phyloP scores from a whole-genome alignment of 108 stramenopile species.

The Skeletonema tropicum region DNA sequence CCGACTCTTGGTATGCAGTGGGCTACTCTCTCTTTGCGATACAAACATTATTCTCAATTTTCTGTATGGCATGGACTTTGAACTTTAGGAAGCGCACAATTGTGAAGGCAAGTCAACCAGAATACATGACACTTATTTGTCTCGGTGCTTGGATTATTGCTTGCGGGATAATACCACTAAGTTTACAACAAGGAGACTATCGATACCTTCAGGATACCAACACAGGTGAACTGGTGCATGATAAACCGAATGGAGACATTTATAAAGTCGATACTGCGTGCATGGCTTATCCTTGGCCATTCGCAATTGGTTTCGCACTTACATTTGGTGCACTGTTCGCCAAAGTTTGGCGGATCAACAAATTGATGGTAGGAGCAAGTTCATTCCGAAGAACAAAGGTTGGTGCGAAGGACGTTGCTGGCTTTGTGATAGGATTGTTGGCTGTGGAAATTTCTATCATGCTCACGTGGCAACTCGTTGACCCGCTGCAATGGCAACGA shows the following conservation, averaged over 20 bases:
- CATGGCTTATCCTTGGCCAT: conserved; percentile 22
- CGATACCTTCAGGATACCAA: too few relatives aligned
- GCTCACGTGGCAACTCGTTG: background rate
- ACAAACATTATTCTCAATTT: background rate
- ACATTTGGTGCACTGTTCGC: conserved; percentile 39
- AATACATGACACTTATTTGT: background rate
- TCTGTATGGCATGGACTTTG: conserved; percentile 15
- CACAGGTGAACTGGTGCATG: too few relatives aligned
- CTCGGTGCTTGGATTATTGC: too few relatives aligned
- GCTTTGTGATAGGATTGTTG: background rate
- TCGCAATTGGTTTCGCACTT: conserved; percentile 35
- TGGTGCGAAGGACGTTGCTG: background rate
- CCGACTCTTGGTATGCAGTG: background rate
- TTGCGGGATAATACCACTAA: too few relatives aligned
- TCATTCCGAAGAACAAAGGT: background rate
- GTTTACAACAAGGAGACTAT: too few relatives aligned
- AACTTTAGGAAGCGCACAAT: conserved; percentile 11
- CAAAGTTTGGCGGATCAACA: conserved; percentile 36
- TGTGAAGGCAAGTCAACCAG: conserved; percentile 19
- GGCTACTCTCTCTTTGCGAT: conserved; percentile 3
- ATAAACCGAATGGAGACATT: too few relatives aligned
- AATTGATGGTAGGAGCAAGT: background rate
- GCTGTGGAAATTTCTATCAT: background rate
- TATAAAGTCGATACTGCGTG: background rate
- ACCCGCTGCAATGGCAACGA: background rate